These are phyloP conservation scores for Auxenochlorella pyrenoidosa DNA, from an alignment of 139 green algal genomes.

Conservation along the genomic window DNA sequence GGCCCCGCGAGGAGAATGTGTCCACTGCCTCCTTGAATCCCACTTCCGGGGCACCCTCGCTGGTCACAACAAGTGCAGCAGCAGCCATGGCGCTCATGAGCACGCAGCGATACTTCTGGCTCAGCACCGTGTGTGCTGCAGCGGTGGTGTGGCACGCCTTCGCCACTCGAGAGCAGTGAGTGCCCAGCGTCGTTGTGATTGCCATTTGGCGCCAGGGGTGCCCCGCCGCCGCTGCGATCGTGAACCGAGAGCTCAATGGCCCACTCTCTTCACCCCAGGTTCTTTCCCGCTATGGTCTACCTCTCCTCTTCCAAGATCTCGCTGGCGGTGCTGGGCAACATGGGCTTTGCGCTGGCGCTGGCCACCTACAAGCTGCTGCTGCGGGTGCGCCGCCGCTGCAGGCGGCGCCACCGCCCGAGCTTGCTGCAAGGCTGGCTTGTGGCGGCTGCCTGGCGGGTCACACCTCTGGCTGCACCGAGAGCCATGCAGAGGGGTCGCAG, in stretches of 20 bases:
- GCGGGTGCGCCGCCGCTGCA: conserved; percentile 57
- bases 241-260: too few species aligned
- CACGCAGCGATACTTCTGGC: conserved; percentile 62
- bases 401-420: not conserved
- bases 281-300: conserved; percentile 93
- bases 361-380: conserved; percentile 78
- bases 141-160: conserved; percentile 94
- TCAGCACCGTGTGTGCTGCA: conserved; percentile 55
- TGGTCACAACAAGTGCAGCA: too few species aligned
- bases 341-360: conserved; percentile 86
- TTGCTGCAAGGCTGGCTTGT: too few species aligned
- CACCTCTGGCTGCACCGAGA: not conserved
- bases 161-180: conserved; percentile 90
- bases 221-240: too few species aligned
- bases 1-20: too few species aligned
- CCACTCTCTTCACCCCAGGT: conserved; percentile 66
- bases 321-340: conserved; percentile 92
- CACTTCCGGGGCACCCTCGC: too few species aligned
- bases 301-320: conserved; percentile 93
- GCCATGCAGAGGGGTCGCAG: not conserved
- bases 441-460: too few species aligned
- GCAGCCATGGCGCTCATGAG: conserved; percentile 2
- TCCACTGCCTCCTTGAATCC: too few species aligned
- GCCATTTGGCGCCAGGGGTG: too few species aligned
- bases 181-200: not conserved